These are phyloP conservation scores for Botrytis elliptica DNA, from an alignment of 2,329 filamentous ascomycete species.

Conservation along the genomic window DNA sequence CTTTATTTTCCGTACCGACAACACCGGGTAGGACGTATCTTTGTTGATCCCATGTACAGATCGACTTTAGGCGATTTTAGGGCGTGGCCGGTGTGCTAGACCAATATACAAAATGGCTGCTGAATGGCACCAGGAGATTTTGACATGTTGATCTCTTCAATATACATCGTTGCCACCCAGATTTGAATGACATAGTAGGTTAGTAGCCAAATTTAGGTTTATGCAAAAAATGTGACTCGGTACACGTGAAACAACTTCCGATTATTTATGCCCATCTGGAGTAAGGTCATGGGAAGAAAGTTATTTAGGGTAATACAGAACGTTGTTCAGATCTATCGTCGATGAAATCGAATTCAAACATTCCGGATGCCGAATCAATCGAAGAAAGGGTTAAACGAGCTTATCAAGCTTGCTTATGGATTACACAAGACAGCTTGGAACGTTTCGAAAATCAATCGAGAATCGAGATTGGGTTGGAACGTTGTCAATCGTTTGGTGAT, in stretches of 20 bases:
- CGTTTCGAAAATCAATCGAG: background rate
- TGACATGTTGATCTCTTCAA: background rate
- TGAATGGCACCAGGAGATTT: background rate
- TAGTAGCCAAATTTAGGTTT: background rate
- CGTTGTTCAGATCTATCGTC: background rate
- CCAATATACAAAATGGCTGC: background rate
- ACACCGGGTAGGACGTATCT: background rate
- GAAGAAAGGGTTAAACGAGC: background rate
- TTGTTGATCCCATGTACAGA: slow-evolving; percentile 4
- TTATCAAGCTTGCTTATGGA: too few species aligned
- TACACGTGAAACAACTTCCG: background rate
- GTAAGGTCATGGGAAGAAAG: background rate
- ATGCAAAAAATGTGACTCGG: background rate
- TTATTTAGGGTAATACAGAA: background rate
- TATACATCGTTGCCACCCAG: background rate
- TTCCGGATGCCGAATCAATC: background rate
- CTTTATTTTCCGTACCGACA: background rate
- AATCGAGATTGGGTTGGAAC: background rate
- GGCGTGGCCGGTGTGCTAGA: background rate
- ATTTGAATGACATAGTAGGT: background rate
- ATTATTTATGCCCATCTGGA: background rate
- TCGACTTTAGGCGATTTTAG: background rate
- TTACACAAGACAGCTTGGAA: background rate
- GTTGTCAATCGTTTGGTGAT: background rate
- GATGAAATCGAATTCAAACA: background rate